Base-by-base conservation (phyloP, 192 early-diverging fungal genomes). In the Nowakowskiella sp. region DNA sequence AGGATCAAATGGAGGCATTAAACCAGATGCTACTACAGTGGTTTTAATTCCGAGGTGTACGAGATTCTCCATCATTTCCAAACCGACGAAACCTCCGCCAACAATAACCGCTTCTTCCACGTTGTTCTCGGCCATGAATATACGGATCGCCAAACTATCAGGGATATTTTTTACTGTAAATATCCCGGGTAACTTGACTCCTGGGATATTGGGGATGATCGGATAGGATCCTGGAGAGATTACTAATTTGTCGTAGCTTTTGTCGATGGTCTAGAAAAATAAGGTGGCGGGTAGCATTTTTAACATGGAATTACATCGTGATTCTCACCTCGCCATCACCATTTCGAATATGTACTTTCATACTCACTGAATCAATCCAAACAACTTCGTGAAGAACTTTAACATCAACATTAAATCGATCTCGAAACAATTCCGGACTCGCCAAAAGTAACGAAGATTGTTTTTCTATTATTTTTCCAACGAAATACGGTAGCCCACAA, bases 51-150 rank as follows among this genome's bases (percentile, higher is more conserved):
- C 34, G 22, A 24, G 34, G 8, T 51, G 7, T 10, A 0, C 7
- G 7, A 51, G 46, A n/a, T 36, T 51, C 46, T 51, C 50, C 8
- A 47, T n/a, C 46, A 51, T 49, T 51, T 51, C 50, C 45, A 51
- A 47, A 6, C 50, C 50, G 42, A 51, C 49, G n/a, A 49, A 51
- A 6, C 46, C 46, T 13, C 9, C 46, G 21, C 46, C 46, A 21
- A 47, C 46, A 21, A 47, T 21, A 21, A 47, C 50, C 9, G 46
- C 50, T 10, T 19, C 7, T 16, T 51, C 49, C n/a, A 51, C 50
- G 42, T 51, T 7, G 50, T 51, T 24, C 9, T 51, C 26, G 10
- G 6, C 7, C 23, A 51, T 49, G 6, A 13, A 42, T 10, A 7
- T 7, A n/a, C 49, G 31, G 50, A 51, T 51, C 6, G 9, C 22